Percentiles rank a stretch among this genome's conserved stretches.
Evolutionary conservation across 306 rosid genomes (phyloP).

Genomic region (Amphicarpaea edgeworthii): DNA sequence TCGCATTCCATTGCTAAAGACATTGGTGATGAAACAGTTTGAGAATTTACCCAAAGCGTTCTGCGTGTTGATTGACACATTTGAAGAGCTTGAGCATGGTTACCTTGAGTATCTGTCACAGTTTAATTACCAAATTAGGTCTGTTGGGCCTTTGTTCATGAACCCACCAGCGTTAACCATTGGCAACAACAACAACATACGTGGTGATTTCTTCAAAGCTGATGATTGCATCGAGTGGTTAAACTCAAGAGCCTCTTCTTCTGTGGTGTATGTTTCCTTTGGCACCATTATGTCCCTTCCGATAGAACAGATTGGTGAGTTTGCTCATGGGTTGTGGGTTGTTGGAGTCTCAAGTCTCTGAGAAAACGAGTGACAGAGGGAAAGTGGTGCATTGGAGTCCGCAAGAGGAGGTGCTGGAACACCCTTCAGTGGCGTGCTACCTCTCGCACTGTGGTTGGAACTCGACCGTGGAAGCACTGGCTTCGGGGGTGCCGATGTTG

Average conservation of each 20-base stretch:
- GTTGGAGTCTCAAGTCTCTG: slow-evolving; percentile 48
- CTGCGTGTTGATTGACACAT: no score
- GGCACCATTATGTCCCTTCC: slow-evolving; percentile 55
- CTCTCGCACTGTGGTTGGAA: not conserved
- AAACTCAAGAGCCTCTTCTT: slow-evolving; percentile 40
- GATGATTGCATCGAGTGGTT: slow-evolving; percentile 62
- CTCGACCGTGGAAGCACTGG: not conserved
- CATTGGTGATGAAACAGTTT: no score
- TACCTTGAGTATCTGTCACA: no score
- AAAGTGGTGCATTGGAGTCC: not conserved
- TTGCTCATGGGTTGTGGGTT: slow-evolving; percentile 59
- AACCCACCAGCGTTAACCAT: no score
- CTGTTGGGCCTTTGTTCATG: no score
- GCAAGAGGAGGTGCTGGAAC: not conserved
- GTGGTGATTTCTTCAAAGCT: not conserved
- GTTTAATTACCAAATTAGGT: no score
- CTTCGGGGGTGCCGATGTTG: not conserved
- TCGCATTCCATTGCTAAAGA: no score
- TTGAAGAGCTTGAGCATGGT: no score
- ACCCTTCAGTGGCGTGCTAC: not conserved
- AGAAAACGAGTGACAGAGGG: not conserved
- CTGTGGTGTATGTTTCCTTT: slow-evolving; percentile 65
- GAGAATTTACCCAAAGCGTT: no score
- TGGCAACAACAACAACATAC: no score
- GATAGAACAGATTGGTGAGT: slow-evolving; percentile 58